These are phyloP conservation scores for Edaphochlamys debaryana DNA, from an alignment of 139 green algal species.

Conservation along the genomic window DNA sequence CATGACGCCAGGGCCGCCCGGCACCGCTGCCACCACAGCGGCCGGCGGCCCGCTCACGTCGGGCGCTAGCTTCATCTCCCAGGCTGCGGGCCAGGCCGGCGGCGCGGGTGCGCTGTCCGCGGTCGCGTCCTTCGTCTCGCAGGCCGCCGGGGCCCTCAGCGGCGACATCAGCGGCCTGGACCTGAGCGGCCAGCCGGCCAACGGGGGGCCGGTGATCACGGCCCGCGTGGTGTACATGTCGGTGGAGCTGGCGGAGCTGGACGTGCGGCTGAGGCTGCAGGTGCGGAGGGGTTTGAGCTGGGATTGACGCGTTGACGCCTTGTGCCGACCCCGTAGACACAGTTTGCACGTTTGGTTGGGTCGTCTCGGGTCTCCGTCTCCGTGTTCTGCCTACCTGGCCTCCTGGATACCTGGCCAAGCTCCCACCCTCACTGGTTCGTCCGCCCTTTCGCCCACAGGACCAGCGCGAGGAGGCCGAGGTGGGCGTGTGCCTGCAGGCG, in stretches of 20 bases:
- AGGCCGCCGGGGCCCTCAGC: neutral
- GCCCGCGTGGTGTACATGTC: slow-evolving; percentile 44
- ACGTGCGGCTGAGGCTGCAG: slow-evolving; percentile 56
- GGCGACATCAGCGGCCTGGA: neutral
- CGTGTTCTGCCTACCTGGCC: too few species aligned
- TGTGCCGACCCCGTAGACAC: too few species aligned
- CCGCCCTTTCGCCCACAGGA: too few species aligned
- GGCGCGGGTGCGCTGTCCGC: neutral
- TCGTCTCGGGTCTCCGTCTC: too few species aligned
- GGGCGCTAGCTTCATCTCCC: neutral
- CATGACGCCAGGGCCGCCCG: neutral
- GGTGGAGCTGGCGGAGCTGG: slow-evolving; percentile 44
- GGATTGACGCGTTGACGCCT: too few species aligned
- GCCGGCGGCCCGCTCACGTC: neutral
- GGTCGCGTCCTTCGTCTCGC: neutral
- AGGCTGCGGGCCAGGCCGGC: too few species aligned
- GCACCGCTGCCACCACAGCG: neutral
- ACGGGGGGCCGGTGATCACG: neutral
- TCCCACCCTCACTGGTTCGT: too few species aligned
- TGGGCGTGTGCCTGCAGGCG: slow-evolving; percentile 23
- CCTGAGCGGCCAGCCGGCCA: too few species aligned
- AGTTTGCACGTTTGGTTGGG: too few species aligned
- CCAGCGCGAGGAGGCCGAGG: slow-evolving; percentile 45
- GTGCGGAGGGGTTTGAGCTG: too few species aligned
- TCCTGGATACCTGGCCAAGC: too few species aligned